phyloP scores from a whole-genome alignment of 1,284 basidiomycete genomes.

The Pulveroboletus sp. region DNA sequence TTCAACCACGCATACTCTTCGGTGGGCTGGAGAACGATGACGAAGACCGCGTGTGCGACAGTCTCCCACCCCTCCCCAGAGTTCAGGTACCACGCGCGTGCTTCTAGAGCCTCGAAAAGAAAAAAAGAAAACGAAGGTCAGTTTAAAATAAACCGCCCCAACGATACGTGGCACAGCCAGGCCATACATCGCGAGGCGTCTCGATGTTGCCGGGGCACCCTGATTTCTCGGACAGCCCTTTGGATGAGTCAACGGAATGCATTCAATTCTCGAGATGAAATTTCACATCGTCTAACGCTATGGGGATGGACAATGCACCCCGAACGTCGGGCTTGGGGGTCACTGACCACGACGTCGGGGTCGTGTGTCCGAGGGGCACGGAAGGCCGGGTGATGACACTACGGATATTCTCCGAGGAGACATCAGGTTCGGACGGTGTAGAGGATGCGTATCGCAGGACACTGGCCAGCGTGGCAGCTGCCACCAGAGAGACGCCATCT shows the following conservation, averaged over 20 bases:
- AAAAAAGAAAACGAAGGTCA: not conserved
- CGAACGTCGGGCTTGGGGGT: no score
- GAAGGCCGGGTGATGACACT: constrained; percentile 39
- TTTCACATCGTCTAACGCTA: no score
- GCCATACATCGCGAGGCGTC: not conserved
- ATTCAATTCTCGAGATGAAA: no score
- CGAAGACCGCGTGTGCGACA: not conserved
- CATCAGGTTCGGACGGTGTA: not conserved
- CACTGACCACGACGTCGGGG: no score
- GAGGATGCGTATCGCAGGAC: not conserved
- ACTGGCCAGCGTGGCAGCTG: not conserved
- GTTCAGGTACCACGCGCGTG: not conserved
- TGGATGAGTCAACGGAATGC: not conserved
- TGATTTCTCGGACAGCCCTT: not conserved
- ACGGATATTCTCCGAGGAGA: no score
- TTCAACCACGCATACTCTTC: no score
- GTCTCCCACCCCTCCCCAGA: not conserved
- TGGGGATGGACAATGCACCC: no score
- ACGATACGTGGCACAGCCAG: constrained; percentile 12
- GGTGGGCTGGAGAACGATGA: no score
- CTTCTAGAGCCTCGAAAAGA: no score
- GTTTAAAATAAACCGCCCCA: not conserved
- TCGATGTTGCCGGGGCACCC: constrained; percentile 35
- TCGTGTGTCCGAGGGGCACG: constrained; percentile 36
- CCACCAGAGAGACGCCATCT: no score